phyloP scores from a whole-genome alignment of 768 basidiomycete genomes.

The Tricholoma saponaceum region DNA sequence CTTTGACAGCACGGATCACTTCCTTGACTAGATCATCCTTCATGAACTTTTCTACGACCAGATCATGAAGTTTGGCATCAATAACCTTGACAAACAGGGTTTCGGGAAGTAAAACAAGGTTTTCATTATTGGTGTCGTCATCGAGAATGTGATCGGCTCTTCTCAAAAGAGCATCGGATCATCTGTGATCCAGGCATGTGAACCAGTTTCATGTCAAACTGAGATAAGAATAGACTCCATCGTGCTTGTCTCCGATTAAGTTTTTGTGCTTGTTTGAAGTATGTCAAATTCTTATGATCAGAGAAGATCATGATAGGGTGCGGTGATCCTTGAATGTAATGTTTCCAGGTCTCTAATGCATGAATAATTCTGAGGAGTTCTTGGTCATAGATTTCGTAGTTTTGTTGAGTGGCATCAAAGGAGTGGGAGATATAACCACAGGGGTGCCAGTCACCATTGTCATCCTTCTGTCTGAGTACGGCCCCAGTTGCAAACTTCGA shows the following conservation, averaged over 20 bases:
- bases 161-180: neutral
- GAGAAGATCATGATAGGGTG: constrained; percentile 10
- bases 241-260: constrained; percentile 6
- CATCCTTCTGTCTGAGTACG: constrained; percentile 26
- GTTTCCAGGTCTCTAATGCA: constrained; percentile 26
- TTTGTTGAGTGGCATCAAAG: constrained; percentile 25
- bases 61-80: too few species aligned
- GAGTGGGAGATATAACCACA: constrained; percentile 24
- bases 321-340: constrained; percentile 17
- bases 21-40: too few species aligned
- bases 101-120: neutral
- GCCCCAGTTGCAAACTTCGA: constrained; percentile 29
- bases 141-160: neutral
- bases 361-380: constrained; percentile 42
- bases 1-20: too few species aligned
- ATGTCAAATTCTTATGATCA: constrained; percentile 24
- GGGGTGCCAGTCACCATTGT: constrained; percentile 24
- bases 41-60: too few species aligned
- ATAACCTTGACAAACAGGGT: too few species aligned
- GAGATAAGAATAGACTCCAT: constrained; percentile 8
- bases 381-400: constrained; percentile 36
- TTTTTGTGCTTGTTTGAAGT: constrained; percentile 12
- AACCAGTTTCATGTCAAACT: constrained; percentile 3
- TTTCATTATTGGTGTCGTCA: neutral
- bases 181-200: constrained; percentile 5